A percentile compares a stretch with the other conserved stretches of the same genome.
Evolutionary conservation across 2,329 filamentous ascomycete species (phyloP).

Genomic region (Colletotrichum horii): DNA sequence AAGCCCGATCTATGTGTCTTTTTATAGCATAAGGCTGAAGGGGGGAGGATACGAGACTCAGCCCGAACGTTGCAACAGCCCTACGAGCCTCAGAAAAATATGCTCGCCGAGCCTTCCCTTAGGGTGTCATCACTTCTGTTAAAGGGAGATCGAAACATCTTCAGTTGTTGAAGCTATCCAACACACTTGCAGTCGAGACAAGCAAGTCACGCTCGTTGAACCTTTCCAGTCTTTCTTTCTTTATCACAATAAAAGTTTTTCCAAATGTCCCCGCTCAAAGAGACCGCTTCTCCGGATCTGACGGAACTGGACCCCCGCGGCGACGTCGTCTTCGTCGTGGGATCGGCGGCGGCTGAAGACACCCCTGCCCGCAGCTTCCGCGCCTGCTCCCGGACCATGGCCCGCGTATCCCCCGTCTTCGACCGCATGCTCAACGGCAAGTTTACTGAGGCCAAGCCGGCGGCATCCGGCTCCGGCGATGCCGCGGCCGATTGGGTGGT

Average conservation of each 20-base stretch:
- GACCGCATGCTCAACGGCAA: conserved; percentile 32
- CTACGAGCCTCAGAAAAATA: background rate
- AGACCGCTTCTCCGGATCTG: background rate
- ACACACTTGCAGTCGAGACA: background rate
- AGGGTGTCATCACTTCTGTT: background rate
- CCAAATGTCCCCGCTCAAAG: background rate
- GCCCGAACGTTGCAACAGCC: background rate
- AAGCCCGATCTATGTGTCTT: background rate
- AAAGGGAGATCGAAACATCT: background rate
- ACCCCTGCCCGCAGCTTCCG: conserved; percentile 22
- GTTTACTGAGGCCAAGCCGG: conserved; percentile 28
- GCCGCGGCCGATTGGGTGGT: conserved; percentile 27
- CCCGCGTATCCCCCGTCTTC: conserved; percentile 32
- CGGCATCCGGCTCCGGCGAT: background rate
- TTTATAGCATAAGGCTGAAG: background rate
- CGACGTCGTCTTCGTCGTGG: conserved; percentile 9
- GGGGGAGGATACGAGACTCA: background rate
- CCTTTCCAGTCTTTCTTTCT: background rate
- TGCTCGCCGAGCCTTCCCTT: background rate
- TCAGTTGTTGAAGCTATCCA: background rate
- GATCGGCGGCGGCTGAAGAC: background rate
- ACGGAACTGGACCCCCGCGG: conserved; percentile 1
- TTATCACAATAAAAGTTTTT: background rate
- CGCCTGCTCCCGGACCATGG: conserved; percentile 31
- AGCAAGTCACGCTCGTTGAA: background rate